A percentile compares a stretch with the other conserved stretches of the same genome.
Conservation (phyloP, 2,329 filamentous ascomycete species). For the Penicillium frequentans region DNA sequence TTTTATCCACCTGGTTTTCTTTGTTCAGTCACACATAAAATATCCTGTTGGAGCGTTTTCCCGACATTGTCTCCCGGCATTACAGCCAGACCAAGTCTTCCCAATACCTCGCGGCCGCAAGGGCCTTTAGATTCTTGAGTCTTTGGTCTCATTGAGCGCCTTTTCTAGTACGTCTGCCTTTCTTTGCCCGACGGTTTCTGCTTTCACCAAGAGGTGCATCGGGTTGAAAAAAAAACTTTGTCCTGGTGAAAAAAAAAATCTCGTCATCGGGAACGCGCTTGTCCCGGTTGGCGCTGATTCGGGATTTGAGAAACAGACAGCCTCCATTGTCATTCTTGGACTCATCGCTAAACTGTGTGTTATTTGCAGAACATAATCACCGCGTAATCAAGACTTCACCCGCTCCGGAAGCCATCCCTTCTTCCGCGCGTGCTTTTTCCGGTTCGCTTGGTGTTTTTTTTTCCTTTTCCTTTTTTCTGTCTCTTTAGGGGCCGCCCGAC, state of each 20-base stretch:
- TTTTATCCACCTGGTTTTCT: constrained; percentile 15
- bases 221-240: neutral
- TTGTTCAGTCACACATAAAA: constrained; percentile 12
- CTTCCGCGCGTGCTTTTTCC: constrained; percentile 29
- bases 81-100: constrained; percentile 24
- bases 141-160: constrained; percentile 27
- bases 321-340: constrained; percentile 8
- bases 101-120: constrained; percentile 26
- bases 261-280: constrained; percentile 13
- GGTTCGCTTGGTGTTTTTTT: constrained; percentile 23
- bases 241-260: constrained; percentile 10
- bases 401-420: constrained; percentile 32
- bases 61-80: constrained; percentile 25
- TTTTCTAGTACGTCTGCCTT: constrained; percentile 29
- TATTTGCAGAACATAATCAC: constrained; percentile 32
- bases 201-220: neutral
- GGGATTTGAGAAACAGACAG: constrained; percentile 12
- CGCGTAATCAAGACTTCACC: constrained; percentile 33
- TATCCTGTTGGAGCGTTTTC: constrained; percentile 16
- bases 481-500: constrained; percentile 43
- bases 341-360: constrained; percentile 14
- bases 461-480: constrained; percentile 21
- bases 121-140: constrained; percentile 25
- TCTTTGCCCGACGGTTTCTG: neutral
- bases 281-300: neutral